Conservation (phyloP, 2,329 filamentous ascomycete species). For the Aspergillus sp. region DNA sequence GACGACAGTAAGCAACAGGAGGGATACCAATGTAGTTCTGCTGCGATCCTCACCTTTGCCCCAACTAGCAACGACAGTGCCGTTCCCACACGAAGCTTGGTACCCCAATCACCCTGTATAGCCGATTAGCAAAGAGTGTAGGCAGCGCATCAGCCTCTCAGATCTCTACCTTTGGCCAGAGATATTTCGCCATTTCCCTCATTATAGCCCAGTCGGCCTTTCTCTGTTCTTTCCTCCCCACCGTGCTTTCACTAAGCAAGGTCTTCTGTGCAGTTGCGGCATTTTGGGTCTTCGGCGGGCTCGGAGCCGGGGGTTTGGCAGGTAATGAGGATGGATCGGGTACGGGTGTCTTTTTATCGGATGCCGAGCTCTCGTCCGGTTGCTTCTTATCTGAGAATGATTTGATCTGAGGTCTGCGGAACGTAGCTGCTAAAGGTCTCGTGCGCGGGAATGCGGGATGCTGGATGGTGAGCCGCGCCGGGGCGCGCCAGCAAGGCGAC, state of each 20-base stretch:
- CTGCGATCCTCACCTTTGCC: conserved; percentile 65
- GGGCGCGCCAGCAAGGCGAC: conserved; percentile 34
- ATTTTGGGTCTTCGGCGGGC: conserved; percentile 23
- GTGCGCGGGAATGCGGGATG: conserved; percentile 25
- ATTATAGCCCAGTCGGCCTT: conserved; percentile 99
- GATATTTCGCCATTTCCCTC: conserved; percentile 92
- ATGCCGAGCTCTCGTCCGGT: conserved; percentile 14
- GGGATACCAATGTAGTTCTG: background rate
- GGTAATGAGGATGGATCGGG: conserved; percentile 12
- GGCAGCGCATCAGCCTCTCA: background rate
- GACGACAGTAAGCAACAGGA: conserved; percentile 16
- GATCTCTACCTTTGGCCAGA: conserved; percentile 76
- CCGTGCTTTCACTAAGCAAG: conserved; percentile 63
- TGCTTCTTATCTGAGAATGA: conserved; percentile 33
- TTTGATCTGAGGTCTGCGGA: conserved; percentile 28
- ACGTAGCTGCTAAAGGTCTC: conserved; percentile 22
- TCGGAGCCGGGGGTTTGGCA: conserved; percentile 20
- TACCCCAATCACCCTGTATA: conserved; percentile 67
- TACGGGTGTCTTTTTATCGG: conserved; percentile 15
- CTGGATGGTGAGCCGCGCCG: conserved; percentile 27
- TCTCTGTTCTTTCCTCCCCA: conserved; percentile 80
- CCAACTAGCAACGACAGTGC: conserved; percentile 82
- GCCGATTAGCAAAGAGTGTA: conserved; percentile 17
- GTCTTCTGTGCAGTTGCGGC: conserved; percentile 50
- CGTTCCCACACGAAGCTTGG: conserved; percentile 79